Evolutionary conservation across 1,284 basidiomycete genomes (phyloP).

Genomic region (Cutaneotrichosporon dermatis): DNA sequence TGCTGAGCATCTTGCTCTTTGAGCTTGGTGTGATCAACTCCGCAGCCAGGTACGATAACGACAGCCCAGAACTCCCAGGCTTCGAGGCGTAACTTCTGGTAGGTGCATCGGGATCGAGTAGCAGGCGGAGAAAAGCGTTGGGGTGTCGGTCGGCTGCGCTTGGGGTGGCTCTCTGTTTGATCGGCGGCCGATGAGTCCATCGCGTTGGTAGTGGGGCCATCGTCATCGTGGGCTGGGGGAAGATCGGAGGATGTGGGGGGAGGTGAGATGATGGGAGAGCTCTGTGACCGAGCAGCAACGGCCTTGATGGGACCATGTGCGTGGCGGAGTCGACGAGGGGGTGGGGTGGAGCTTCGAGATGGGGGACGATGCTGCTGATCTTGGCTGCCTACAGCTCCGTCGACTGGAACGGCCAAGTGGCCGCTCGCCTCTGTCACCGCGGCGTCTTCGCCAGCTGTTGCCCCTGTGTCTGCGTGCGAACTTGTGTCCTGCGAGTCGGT

Average conservation of each 20-base stretch:
- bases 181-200: no score
- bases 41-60: constrained; percentile 37
- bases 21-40: constrained; percentile 20
- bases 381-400: no score
- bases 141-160: no score
- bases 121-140: no score
- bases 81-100: constrained; percentile 29
- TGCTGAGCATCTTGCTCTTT: constrained; percentile 16
- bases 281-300: background rate
- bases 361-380: no score
- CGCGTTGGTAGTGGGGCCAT: background rate
- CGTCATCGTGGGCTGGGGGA: background rate
- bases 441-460: no score
- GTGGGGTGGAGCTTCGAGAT: background rate
- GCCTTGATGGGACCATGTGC: background rate
- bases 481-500: no score
- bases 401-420: no score
- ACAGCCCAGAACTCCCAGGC: constrained; percentile 25
- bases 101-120: constrained; percentile 37
- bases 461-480: no score
- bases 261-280: background rate
- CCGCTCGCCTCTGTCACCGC: no score
- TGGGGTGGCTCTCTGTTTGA: no score
- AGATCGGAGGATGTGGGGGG: background rate
- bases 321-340: background rate